Percentiles rank a stretch among this genome's conserved stretches.
Conservation (phyloP, 2,329 filamentous ascomycete species). For the Blumeria graminis region DNA sequence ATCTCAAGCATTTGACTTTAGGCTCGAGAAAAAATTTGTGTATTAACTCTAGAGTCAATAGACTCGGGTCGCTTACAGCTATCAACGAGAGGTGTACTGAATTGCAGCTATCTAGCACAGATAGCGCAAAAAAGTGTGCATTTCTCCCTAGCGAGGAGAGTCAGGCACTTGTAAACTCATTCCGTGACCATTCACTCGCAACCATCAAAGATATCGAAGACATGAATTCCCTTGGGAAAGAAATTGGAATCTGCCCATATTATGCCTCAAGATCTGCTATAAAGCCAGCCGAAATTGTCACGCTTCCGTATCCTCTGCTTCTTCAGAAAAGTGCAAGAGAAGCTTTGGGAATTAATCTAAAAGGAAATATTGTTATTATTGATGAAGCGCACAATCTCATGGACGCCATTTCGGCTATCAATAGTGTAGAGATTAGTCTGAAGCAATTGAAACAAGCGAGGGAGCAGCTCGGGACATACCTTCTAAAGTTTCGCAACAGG, state of each 20-base stretch:
- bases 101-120: slow-evolving; percentile 46
- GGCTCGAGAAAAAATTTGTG: slow-evolving; percentile 52
- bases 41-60: slow-evolving; percentile 64
- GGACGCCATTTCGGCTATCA: slow-evolving; percentile 73
- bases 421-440: slow-evolving; percentile 55
- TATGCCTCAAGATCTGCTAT: slow-evolving; percentile 79
- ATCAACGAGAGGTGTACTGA: slow-evolving; percentile 91
- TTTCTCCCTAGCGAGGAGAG: slow-evolving; percentile 63
- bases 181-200: slow-evolving; percentile 65
- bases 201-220: slow-evolving; percentile 88
- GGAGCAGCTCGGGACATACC: slow-evolving; percentile 55
- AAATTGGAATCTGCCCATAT: slow-evolving; percentile 71
- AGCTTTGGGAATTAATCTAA: slow-evolving; percentile 63
- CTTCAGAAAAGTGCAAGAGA: slow-evolving; percentile 73
- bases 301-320: slow-evolving; percentile 73
- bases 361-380: slow-evolving; percentile 77
- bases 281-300: slow-evolving; percentile 70
- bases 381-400: slow-evolving; percentile 97
- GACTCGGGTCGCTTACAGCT: slow-evolving; percentile 43
- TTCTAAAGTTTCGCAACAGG: slow-evolving; percentile 68
- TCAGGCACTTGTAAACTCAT: slow-evolving; percentile 45
- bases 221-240: slow-evolving; percentile 50
- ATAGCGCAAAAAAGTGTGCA: slow-evolving; percentile 43
- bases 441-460: slow-evolving; percentile 49
- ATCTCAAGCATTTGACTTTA: slow-evolving; percentile 40